Percentiles rank a stretch among this genome's conserved stretches.
phyloP scores from a whole-genome alignment of 2,329 filamentous ascomycete genomes.

The Laburnicola sp. region DNA sequence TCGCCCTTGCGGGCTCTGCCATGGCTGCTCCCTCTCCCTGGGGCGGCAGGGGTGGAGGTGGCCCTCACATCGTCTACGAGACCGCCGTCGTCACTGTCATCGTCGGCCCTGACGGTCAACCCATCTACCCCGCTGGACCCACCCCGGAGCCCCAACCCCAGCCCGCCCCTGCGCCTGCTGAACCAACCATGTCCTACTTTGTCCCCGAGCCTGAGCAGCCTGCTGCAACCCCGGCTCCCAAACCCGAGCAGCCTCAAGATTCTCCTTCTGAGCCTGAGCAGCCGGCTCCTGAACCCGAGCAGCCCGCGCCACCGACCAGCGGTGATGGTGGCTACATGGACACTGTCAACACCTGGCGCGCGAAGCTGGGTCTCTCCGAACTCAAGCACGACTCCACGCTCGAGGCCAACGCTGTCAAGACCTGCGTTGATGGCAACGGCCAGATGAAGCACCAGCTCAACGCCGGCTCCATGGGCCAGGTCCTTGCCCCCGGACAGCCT shows the following conservation, averaged over 20 bases:
- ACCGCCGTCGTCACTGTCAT: constrained; percentile 29
- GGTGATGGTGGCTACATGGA: constrained; percentile 27
- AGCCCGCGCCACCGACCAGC: constrained; percentile 14
- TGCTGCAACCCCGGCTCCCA: constrained; percentile 1
- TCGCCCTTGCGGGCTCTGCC: constrained; percentile 38
- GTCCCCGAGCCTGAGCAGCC: constrained; percentile 11
- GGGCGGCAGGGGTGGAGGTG: constrained; percentile 6
- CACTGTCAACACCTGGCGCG: constrained; percentile 30
- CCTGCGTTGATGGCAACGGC: constrained; percentile 23
- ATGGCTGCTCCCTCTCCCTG: constrained; percentile 27
- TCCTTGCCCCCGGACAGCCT: constrained; percentile 29
- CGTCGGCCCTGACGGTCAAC: constrained; percentile 16
- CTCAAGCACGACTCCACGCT: constrained; percentile 25
- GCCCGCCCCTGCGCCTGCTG: constrained; percentile 22
- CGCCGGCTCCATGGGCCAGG: constrained; percentile 29
- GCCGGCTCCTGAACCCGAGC: background rate
- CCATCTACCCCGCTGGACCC: background rate
- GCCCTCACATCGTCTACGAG: constrained; percentile 13
- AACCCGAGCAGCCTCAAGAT: background rate
- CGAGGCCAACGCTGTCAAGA: constrained; percentile 27
- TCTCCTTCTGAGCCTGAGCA: background rate
- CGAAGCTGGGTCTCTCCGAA: constrained; percentile 26
- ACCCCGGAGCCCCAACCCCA: background rate
- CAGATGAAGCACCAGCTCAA: constrained; percentile 36
- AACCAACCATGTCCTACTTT: constrained; percentile 34